phyloP scores from a whole-genome alignment of 306 rosid species.

The Lathyrus tuberosus region DNA sequence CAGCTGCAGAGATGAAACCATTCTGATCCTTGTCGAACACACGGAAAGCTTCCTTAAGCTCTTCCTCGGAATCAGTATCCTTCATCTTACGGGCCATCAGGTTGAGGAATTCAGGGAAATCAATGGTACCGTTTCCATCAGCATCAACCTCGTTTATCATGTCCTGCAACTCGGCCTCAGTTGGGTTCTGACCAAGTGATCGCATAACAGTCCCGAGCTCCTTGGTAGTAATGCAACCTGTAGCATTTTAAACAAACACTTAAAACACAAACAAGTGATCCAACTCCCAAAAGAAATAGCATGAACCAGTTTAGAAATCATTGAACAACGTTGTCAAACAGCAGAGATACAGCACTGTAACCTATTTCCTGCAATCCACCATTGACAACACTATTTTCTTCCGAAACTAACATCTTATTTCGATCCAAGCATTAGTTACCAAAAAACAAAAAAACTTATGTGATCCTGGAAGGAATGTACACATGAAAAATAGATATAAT shows the following conservation, averaged over 20 bases:
- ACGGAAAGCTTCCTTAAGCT: conserved; percentile 85
- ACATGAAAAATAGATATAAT: neutral
- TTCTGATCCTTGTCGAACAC: conserved; percentile 88
- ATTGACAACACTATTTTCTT: neutral
- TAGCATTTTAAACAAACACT: neutral
- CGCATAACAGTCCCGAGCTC: conserved; percentile 87
- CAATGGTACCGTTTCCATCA: conserved; percentile 84
- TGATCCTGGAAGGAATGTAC: neutral
- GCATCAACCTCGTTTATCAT: conserved; percentile 91
- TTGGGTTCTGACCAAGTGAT: conserved; percentile 84
- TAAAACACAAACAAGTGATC: conserved; percentile 6
- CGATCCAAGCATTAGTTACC: conserved; percentile 18
- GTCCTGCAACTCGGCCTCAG: conserved; percentile 82
- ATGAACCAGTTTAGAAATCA: neutral
- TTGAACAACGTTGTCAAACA: neutral
- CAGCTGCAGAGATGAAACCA: conserved; percentile 91
- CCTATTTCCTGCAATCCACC: too few species aligned
- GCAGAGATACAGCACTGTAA: neutral
- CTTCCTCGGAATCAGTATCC: conserved; percentile 82
- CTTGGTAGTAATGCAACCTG: conserved; percentile 84
- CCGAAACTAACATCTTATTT: neutral
- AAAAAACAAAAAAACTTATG: neutral
- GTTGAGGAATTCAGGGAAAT: conserved; percentile 78
- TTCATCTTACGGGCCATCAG: conserved; percentile 89
- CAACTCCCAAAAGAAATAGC: conserved; percentile 12